Base-by-base conservation (phyloP, 2,329 filamentous ascomycete genomes). In the Aspergillaceae sp. region DNA sequence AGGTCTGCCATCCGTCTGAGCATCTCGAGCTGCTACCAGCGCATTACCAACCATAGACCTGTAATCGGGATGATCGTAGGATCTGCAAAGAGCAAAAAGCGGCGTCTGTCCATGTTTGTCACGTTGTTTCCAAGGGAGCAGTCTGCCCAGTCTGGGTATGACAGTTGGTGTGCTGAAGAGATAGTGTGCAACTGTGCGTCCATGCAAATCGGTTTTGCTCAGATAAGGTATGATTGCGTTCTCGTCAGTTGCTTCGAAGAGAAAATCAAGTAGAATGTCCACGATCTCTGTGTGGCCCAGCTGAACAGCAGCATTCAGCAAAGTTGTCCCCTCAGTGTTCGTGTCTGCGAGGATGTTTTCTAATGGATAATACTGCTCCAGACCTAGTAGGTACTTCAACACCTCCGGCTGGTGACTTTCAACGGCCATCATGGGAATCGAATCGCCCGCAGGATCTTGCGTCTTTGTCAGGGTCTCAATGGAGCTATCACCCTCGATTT, bases 61-160 rank as follows among this genome's bases (percentile, higher is more conserved):
- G 66, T 98, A 98, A 55, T 90, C 77, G 1, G 82, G 77, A 64
- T 98, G 89, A 61, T 98, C 92, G 60, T 98, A 98, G 0, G 89
- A 97, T 56, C 92, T 82, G 64, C 90, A 97, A 1, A 97, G 74
- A 2, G 92, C 92, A 64, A 98, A 97, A 6, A 98, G 72, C 1
- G 92, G 94, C n/a, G 94, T 98, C 67, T 97, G 92, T 0, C 92
- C 92, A 61, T 97, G 96, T 64, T 89, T 94, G 66, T 98, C 92
- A 55, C 84, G 88, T 65, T 94, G 81, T 48, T 82, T 79, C 92
- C 92, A 98, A 6, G 88, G 86, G 44, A 98, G 73, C 53, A 91
- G 69, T 49, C 78, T 76, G 2, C 89, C 90, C 49, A 97, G 83
- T 45, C 78, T 77, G 40, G 74, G 71, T 54, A 98, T 92, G 19